A percentile compares a stretch with the other conserved stretches of the same genome.
phyloP scores from a whole-genome alignment of 495 filamentous ascomycete species.

The Corynascus novoguineensis region DNA sequence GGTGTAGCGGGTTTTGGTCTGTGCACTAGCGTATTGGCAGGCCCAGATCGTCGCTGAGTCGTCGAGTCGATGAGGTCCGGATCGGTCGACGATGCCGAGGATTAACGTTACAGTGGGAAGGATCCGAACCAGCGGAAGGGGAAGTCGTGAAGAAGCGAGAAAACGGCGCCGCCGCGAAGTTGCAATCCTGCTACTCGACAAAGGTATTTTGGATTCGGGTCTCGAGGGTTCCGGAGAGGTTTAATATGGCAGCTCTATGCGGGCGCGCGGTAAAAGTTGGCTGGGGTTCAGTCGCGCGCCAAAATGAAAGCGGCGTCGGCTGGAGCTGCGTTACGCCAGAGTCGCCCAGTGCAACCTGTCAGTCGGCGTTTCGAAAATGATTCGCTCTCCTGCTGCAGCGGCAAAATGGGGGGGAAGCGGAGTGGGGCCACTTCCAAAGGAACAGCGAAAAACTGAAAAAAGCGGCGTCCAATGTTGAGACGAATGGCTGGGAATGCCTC shows the following conservation, averaged over 20 bases:
- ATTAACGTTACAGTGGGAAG: conserved; percentile 1
- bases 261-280: conserved; percentile 11
- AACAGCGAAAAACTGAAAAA: conserved; percentile 18
- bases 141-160: conserved; percentile 7
- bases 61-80: conserved; percentile 7
- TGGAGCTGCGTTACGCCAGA: conserved; percentile 18
- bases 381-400: conserved; percentile 33
- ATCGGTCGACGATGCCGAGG: conserved; percentile 18
- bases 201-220: conserved; percentile 28
- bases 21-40: not conserved
- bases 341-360: conserved; percentile 33
- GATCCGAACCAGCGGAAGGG: conserved; percentile 17
- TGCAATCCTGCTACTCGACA: conserved; percentile 16
- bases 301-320: conserved; percentile 20
- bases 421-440: conserved; percentile 11
- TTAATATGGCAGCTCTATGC: conserved; percentile 29
- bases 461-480: conserved; percentile 1
- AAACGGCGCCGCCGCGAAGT: conserved; percentile 6
- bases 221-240: conserved; percentile 25
- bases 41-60: conserved; percentile 4
- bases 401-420: conserved; percentile 31
- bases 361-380: conserved; percentile 21
- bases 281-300: conserved; percentile 29
- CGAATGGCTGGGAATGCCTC: conserved; percentile 1
- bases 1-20: conserved; percentile 6